Percentiles rank a stretch among this genome's conserved stretches.
Conservation (phyloP, 2,329 filamentous ascomycete species). For the Huntiella bhutanensis region DNA sequence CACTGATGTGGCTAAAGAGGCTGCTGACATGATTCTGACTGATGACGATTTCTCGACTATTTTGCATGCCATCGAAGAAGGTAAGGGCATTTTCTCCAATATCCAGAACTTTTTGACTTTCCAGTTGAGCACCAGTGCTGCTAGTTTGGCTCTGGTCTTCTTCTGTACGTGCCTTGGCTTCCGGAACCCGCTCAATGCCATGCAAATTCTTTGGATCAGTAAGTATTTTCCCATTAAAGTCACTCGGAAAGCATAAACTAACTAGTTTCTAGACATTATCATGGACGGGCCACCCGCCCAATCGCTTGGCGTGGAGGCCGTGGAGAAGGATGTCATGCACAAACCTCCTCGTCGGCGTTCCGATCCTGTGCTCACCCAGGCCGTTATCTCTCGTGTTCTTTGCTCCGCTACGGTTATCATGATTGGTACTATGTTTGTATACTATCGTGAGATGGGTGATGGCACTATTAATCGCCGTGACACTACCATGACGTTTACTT, state of each 20-base stretch:
- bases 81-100: constrained; percentile 98
- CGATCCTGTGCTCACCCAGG: constrained; percentile 76
- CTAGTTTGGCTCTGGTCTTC: constrained; percentile 76
- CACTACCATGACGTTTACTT: constrained; percentile 98
- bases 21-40: constrained; percentile 81
- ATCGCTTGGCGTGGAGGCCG: constrained; percentile 85
- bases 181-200: constrained; percentile 89
- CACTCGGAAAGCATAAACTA: constrained; percentile 4
- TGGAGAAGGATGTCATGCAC: constrained; percentile 86
- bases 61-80: constrained; percentile 87
- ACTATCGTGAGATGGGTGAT: constrained; percentile 81
- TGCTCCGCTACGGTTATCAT: constrained; percentile 82
- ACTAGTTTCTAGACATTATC: constrained; percentile 57
- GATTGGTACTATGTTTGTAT: constrained; percentile 76
- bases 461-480: constrained; percentile 75
- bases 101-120: constrained; percentile 99
- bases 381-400: constrained; percentile 66
- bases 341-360: constrained; percentile 67
- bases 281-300: constrained; percentile 98
- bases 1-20: constrained; percentile 93
- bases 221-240: constrained; percentile 22
- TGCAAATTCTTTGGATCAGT: constrained; percentile 99
- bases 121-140: constrained; percentile 91
- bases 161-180: constrained; percentile 84
- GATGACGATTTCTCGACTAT: constrained; percentile 87